Evolutionary conservation across 2,329 filamentous ascomycete species (phyloP).

Genomic region (Aphanoascus verrucosus): DNA sequence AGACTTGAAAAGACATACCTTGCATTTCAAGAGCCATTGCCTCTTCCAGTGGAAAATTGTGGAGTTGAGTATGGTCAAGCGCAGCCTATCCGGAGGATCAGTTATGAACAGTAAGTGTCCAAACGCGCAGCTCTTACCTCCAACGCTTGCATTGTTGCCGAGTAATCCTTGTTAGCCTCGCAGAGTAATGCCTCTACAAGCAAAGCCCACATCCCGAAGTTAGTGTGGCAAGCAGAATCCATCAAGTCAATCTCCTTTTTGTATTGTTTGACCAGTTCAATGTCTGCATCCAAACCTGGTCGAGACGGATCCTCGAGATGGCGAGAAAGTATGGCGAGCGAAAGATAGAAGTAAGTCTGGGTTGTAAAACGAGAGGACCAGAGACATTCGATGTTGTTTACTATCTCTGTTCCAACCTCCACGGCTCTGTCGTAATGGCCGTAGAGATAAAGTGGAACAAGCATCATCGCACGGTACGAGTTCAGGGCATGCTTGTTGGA

Average conservation of each 20-base stretch:
- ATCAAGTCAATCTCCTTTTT: conserved; percentile 45
- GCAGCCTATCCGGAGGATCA: conserved; percentile 42
- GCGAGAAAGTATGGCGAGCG: conserved; percentile 34
- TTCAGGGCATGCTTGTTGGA: conserved; percentile 35
- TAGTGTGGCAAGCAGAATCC: conserved; percentile 45
- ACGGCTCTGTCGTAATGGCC: conserved; percentile 39
- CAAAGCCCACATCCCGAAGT: conserved; percentile 49
- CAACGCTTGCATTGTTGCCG: conserved; percentile 34
- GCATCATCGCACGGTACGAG: conserved; percentile 44
- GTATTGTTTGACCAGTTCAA: conserved; percentile 41
- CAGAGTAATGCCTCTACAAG: conserved; percentile 46
- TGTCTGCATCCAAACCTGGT: conserved; percentile 37
- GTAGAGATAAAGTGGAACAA: conserved; percentile 39
- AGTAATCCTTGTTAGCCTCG: conserved; percentile 40
- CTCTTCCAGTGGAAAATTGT: conserved; percentile 50
- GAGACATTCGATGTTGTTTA: conserved; percentile 34
- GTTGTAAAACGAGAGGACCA: conserved; percentile 38
- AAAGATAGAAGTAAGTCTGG: conserved; percentile 37
- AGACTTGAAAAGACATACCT: conserved; percentile 24
- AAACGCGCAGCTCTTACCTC: conserved; percentile 20
- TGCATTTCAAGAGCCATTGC: conserved; percentile 52
- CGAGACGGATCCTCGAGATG: conserved; percentile 35
- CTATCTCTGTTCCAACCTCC: conserved; percentile 32
- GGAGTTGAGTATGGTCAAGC: conserved; percentile 49
- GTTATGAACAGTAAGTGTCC: background rate